Percentiles rank a stretch among this genome's conserved stretches.
Evolutionary conservation across 108 stramenopile species (phyloP).

Genomic region (Cylindrotheca closterium): DNA sequence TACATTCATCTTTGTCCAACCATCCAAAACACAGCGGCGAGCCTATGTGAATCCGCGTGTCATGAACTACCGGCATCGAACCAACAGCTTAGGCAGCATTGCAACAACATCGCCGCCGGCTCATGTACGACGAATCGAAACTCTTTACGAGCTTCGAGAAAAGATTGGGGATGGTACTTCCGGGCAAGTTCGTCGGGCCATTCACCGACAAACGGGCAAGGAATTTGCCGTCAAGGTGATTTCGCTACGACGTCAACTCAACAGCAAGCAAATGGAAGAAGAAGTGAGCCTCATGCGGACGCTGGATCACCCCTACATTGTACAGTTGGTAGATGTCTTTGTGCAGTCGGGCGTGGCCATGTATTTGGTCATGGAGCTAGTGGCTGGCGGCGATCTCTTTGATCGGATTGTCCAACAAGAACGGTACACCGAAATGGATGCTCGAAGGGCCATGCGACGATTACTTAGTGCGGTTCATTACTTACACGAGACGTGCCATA

Average conservation of each 20-base stretch:
- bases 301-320: slow-evolving; percentile 91
- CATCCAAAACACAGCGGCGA: slow-evolving; percentile 26
- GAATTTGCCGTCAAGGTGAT: slow-evolving; percentile 93
- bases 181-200: slow-evolving; percentile 88
- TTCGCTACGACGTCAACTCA: slow-evolving; percentile 41
- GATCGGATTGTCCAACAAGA: slow-evolving; percentile 85
- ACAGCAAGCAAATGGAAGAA: slow-evolving; percentile 25
- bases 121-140: slow-evolving; percentile 50
- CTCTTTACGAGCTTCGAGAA: slow-evolving; percentile 90
- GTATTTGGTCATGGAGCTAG: slow-evolving; percentile 88
- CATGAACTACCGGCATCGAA: slow-evolving; percentile 29
- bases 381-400: slow-evolving; percentile 91
- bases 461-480: slow-evolving; percentile 77
- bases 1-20: slow-evolving; percentile 68
- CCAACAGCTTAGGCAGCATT: no score
- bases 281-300: slow-evolving; percentile 84
- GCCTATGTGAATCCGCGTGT: slow-evolving; percentile 38
- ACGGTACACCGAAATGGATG: slow-evolving; percentile 79
- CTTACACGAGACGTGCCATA: slow-evolving; percentile 66
- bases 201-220: slow-evolving; percentile 80
- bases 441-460: slow-evolving; percentile 68
- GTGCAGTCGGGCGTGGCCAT: slow-evolving; percentile 57
- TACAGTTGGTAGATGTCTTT: slow-evolving; percentile 87
- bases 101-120: slow-evolving; percentile 2
- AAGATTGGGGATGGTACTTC: slow-evolving; percentile 88